A percentile compares a stretch with the other conserved stretches of the same genome.
phyloP scores from a whole-genome alignment of 305 asterid genomes.

The Solanum aculeatissimum region DNA sequence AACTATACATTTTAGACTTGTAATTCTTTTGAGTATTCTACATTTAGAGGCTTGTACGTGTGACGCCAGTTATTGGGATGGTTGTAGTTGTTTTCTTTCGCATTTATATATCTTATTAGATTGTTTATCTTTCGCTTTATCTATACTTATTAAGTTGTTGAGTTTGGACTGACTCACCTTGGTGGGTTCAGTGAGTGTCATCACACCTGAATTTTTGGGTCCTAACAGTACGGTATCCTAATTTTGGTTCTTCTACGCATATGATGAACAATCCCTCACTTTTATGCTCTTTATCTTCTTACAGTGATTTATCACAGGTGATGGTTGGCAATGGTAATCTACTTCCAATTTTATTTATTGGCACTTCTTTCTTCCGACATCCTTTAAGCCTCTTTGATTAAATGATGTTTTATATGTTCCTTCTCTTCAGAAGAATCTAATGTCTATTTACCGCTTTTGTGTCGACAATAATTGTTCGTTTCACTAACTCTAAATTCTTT shows the following conservation, averaged over 20 bases:
- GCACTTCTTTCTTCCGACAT: background rate
- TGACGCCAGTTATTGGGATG: no score
- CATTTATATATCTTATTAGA: no score
- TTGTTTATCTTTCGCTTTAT: no score
- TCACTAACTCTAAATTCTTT: background rate
- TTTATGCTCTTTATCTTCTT: background rate
- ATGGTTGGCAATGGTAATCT: background rate
- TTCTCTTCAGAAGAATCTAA: background rate
- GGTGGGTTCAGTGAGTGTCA: no score
- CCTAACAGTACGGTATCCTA: no score
- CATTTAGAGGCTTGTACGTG: no score
- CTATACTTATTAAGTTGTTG: no score
- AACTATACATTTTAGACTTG: no score
- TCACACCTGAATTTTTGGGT: no score
- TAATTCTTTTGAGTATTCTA: no score
- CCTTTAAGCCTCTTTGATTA: background rate
- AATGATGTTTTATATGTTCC: background rate
- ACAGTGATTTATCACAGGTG: background rate
- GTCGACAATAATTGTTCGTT: background rate
- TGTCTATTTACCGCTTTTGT: background rate
- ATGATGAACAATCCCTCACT: background rate
- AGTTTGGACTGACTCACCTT: no score
- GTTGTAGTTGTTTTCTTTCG: no score
- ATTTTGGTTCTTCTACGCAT: background rate
- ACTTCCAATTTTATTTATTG: background rate